Evolutionary conservation across 495 filamentous ascomycete genomes (phyloP), one percentile per base, ranked within the genome.

Genomic region (Tuber microsphaerosporum): DNA sequence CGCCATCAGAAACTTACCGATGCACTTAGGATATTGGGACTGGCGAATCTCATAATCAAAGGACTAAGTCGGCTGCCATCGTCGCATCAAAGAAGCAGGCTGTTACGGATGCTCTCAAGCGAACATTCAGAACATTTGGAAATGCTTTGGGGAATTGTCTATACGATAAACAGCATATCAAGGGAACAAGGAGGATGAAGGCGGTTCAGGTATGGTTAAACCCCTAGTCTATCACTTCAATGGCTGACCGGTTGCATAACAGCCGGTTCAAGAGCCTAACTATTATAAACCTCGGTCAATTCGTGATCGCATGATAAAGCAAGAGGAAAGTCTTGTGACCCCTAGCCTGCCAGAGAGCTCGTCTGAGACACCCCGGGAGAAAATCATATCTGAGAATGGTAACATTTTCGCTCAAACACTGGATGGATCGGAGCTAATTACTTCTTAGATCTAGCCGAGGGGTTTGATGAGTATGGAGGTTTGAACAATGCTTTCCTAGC

Each of bases 11-110:
- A 70, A 26, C 51, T 73, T 72, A 75, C 26, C 46, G 37, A 69
- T 69, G 20, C n/a, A 56, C 34, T 20, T 51, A 92, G 89, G 95
- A 99, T 83, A 90, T 98, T 72, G 95, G 95, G 2, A 98, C 97
- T 79, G 95, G 96, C 5, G 90, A 94, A 76, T 96, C 95, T 72
- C 94, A 97, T 83, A 99, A 98, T 78, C 92, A 90, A 84, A 97
- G 96, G 84, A 90, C 91, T 41, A 98, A 98, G 85, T 94, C 93
- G 0, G 89, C 92, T 10, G 94, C 93, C 2, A 97, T 97, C 80
- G 94, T 98, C 83, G 98, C 98, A 83, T 93, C 94, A 1, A 98
- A 97, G 85, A 99, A 99, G 83, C 94, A 98, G 85, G 96, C 92
- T 8, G 97, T 93, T 31, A 98, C 95, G 34, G 95, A 99, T 86